A percentile compares a stretch with the other conserved stretches of the same genome.
Conservation (phyloP, 2,329 filamentous ascomycete genomes). For the Sporothrix globosa region DNA sequence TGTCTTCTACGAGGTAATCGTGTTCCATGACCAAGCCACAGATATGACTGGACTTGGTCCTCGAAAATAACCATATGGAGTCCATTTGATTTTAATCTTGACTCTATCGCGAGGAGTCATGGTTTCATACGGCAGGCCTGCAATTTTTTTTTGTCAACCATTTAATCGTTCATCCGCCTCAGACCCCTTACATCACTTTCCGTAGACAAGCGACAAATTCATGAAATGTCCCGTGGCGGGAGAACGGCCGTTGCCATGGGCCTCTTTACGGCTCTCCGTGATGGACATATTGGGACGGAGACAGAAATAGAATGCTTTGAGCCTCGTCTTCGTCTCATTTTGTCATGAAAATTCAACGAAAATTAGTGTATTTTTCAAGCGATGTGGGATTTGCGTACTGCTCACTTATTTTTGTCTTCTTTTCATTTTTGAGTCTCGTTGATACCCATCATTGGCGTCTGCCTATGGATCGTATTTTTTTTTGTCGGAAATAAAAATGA, state of each 20-base stretch:
- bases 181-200: background rate
- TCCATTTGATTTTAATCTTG: too few species aligned
- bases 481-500: too few species aligned
- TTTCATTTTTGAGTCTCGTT: background rate
- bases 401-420: too few species aligned
- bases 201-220: background rate
- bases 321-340: background rate
- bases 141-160: too few species aligned
- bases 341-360: background rate
- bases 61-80: too few species aligned
- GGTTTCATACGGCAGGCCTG: background rate
- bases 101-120: background rate
- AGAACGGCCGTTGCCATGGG: slow-evolving; percentile 12
- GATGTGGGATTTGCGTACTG: background rate
- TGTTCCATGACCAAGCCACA: background rate
- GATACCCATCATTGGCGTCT: background rate
- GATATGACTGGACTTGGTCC: too few species aligned
- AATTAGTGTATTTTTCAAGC: too few species aligned
- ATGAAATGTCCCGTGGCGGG: background rate
- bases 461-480: background rate
- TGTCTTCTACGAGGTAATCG: background rate
- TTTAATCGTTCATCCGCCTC: background rate
- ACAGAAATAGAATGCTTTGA: background rate
- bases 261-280: slow-evolving; percentile 10
- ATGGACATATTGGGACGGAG: background rate